Percentiles rank a stretch among this genome's conserved stretches.
Conservation (phyloP, 495 filamentous ascomycete genomes). For the Aspergillus funiculosus region DNA sequence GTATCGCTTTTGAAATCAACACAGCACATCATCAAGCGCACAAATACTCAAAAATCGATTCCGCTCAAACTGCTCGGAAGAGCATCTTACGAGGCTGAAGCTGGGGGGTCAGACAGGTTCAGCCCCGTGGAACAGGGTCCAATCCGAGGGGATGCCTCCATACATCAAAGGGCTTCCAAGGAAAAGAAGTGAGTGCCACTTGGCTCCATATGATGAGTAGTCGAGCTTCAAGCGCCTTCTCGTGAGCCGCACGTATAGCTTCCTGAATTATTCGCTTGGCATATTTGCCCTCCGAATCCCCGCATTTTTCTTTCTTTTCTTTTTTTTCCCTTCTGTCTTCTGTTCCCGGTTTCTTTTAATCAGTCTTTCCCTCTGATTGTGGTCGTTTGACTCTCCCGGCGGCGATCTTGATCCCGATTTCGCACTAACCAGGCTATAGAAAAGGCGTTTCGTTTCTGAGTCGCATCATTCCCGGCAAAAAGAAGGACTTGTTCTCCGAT, state of each 20-base stretch:
- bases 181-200: conserved; percentile 61
- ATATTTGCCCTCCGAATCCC: too few species aligned
- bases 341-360: too few species aligned
- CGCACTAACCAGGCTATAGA: conserved; percentile 36
- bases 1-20: conserved; percentile 7
- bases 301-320: conserved; percentile 2
- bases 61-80: conserved; percentile 59
- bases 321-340: neutral
- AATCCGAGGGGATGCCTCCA: conserved; percentile 35
- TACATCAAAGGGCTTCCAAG: conserved; percentile 44
- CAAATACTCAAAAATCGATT: conserved; percentile 67
- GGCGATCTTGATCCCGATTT: neutral
- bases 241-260: neutral
- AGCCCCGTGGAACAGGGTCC: conserved; percentile 31
- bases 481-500: conserved; percentile 50
- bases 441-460: conserved; percentile 90
- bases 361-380: neutral
- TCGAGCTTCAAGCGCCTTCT: neutral
- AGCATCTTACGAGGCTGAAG: conserved; percentile 48
- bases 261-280: neutral
- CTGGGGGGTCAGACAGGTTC: conserved; percentile 45
- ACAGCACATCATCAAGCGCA: conserved; percentile 76
- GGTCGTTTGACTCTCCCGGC: neutral
- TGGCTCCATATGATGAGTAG: conserved; percentile 3
- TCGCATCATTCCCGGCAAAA: conserved; percentile 76